These are phyloP conservation scores for Talaromyces wortmannii DNA, from an alignment of 495 filamentous ascomycete species.

Conservation along the genomic window DNA sequence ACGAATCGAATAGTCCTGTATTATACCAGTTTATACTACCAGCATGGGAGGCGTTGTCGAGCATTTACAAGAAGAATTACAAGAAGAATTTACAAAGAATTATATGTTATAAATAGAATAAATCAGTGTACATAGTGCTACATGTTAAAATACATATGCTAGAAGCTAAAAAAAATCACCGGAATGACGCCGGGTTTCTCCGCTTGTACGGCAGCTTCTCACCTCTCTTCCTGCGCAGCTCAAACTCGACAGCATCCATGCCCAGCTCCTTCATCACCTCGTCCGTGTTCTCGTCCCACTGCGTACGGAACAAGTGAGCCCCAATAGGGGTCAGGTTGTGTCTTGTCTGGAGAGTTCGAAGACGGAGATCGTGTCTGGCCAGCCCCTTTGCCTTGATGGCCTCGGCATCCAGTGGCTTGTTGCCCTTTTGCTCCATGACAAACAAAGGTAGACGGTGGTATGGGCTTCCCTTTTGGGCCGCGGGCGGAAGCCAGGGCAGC, in stretches of 20 bases:
- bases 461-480: slow-evolving; percentile 80
- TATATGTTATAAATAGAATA: too few relatives aligned
- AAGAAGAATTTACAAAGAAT: too few relatives aligned
- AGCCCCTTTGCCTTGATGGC: slow-evolving; percentile 45
- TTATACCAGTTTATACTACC: too few relatives aligned
- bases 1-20: background rate
- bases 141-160: slow-evolving; percentile 3
- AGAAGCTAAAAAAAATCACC: slow-evolving; percentile 15
- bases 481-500: slow-evolving; percentile 77
- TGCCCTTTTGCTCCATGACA: slow-evolving; percentile 69
- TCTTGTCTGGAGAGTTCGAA: slow-evolving; percentile 65
- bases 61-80: too few relatives aligned
- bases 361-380: slow-evolving; percentile 57
- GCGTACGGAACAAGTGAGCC: slow-evolving; percentile 74
- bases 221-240: slow-evolving; percentile 70
- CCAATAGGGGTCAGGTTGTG: slow-evolving; percentile 68
- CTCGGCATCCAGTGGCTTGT: slow-evolving; percentile 50
- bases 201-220: slow-evolving; percentile 51
- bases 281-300: slow-evolving; percentile 82
- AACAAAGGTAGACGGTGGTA: slow-evolving; percentile 86
- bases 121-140: background rate
- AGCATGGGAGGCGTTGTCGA: too few relatives aligned
- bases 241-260: slow-evolving; percentile 68
- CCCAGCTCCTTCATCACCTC: slow-evolving; percentile 78
- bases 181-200: slow-evolving; percentile 40